Evolutionary conservation across 352 stramenopile species (phyloP), one percentile per base, ranked within the genome.

Genomic region (Phytophthora pini): DNA sequence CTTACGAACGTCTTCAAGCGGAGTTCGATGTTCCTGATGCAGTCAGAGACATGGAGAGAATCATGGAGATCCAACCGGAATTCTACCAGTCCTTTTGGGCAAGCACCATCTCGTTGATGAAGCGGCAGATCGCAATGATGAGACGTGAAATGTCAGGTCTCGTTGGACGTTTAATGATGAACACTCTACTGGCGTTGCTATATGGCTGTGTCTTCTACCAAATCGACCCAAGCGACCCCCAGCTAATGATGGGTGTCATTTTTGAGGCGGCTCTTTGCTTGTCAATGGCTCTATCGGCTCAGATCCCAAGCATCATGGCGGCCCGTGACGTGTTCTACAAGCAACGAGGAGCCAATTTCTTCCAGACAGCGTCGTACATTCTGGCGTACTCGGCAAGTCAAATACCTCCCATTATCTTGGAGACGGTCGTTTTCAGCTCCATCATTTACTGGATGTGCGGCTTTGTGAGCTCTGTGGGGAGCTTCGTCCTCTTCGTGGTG

Each of bases 361-460:
- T 61, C 22, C 62, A 44, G 8, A 71, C 63, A 1, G 48, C 44
- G 15, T 71, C 63, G 5, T 71, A 66, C 27, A 50, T 71, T n/a
- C 8, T 71, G 10, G 57, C 56, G 10, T 53, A 13, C 31, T 71
- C 49, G 2, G 43, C 13, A 1, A 71, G 56, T 17, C 63, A 67
- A 7, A 31, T 67, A 1, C 56, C 43, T 11, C 56, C 56, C 8
- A 67, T 66, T 12, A 15, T 71, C 4, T 7, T 67, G 13, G 63
- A 71, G 27, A 44, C 40, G 8, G 9, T 54, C 7, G 56, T 57
- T 1, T 71, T 67, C 31, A 45, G 56, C 15, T n/a, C 27, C 0
- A 61, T 71, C 10, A 48, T 49, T 1, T 71, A 71, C 27, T 71
- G 63, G 63, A 61, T 71, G 56, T 71, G 63, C 34, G 63, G 63